Base-by-base conservation (phyloP, 106 monocot genomes). In the Agapanthus africanus region DNA sequence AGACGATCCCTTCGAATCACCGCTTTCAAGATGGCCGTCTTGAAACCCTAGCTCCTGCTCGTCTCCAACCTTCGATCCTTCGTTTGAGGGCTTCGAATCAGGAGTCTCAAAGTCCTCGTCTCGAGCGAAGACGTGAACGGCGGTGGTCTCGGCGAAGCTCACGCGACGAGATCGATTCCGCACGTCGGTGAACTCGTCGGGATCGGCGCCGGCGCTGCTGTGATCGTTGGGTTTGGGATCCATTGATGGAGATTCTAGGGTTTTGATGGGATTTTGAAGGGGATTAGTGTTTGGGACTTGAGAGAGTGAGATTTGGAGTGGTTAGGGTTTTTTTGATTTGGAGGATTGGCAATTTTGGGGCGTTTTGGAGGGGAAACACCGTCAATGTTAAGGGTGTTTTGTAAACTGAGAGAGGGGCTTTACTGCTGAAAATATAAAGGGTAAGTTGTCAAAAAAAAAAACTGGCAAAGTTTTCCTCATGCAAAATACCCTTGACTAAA, bases 131-230 rank as follows among this genome's bases (percentile, higher is more conserved):
- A 93, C 80, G 63, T 87, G 99, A 38, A 99, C 72, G 30, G 82
- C 90, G 11, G 90, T 93, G 70, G 87, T 99, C 25, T 99, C 93
- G 25, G 99, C 92, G 68, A 99, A 99, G 83, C 97, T 99, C 34
- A 99, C 97, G 16, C 97, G 84, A 67, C 92, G 81, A 27, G 82
- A 69, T 39, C 71, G 77, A 81, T 76, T 87, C 72, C 74, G 62
- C 46, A 77, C 74, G 7, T 80, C 49, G 32, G 70, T 65, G n/a
- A 70, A 75, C 38, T 79, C 86, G 15, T 78, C 85, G 54, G 67
- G 78, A 56, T 79, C 84, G n/a, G 63, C 78, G 50, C 76, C 65
- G 39, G 23, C 65, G 65, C 65, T 65, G 65, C 40, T 41, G 37
- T 22, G 40, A 26, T 65, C 65, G 11, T 22, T 27, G 40, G 37